Evolutionary conservation across 202 grass and related monocot species (phyloP).

Genomic region (Carex sylvatica): DNA sequence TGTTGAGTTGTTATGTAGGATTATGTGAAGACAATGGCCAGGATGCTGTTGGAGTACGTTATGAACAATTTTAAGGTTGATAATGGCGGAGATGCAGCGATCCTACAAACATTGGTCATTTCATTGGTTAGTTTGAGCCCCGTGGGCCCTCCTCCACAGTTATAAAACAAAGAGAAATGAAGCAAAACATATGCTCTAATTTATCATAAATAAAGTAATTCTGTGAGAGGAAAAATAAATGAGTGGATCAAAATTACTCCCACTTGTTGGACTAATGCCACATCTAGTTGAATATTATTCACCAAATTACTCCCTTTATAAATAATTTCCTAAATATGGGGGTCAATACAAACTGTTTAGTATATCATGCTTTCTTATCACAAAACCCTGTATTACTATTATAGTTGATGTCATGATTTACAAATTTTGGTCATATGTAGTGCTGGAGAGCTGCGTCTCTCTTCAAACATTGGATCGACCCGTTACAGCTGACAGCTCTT

Average conservation of each 20-base stretch:
- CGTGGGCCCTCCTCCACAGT: neutral
- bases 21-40: slow-evolving; percentile 56
- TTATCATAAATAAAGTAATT: slow-evolving; percentile 4
- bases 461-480: slow-evolving; percentile 72
- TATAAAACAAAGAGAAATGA: neutral
- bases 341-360: slow-evolving; percentile 22
- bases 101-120: slow-evolving; percentile 85
- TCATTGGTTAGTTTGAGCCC: slow-evolving; percentile 61
- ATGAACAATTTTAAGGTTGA: slow-evolving; percentile 93
- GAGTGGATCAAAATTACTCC: neutral
- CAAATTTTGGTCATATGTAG: slow-evolving; percentile 36
- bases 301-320: neutral
- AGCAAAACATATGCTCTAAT: neutral
- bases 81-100: slow-evolving; percentile 59
- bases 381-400: slow-evolving; percentile 30
- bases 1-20: slow-evolving; percentile 53
- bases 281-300: slow-evolving; percentile 7
- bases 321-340: neutral
- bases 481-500: slow-evolving; percentile 49
- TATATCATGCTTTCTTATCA: slow-evolving; percentile 11
- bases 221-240: neutral
- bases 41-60: slow-evolving; percentile 67
- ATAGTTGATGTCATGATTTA: neutral
- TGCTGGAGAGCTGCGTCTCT: slow-evolving; percentile 94
- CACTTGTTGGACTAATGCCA: neutral